Base-by-base conservation (phyloP, 2,329 filamentous ascomycete genomes). In the Cordyceps militaris region DNA sequence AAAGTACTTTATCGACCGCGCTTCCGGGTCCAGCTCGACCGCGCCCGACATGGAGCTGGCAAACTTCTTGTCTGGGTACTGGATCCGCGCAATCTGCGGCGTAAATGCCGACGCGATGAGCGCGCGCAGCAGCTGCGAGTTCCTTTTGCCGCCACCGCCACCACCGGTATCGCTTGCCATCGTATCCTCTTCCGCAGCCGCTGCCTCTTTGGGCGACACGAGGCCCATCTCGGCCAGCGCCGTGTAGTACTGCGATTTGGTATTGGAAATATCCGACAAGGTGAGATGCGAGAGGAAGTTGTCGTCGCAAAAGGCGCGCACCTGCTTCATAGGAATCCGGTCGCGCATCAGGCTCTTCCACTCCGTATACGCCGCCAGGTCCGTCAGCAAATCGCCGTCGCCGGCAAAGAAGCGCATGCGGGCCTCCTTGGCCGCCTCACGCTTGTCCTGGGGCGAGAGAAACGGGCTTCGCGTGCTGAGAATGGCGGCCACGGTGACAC, bases 31-130 rank as follows among this genome's bases (percentile, higher is more conserved):
- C 7, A 97, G 79, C 69, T 94, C 93, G 1, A 97, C 89, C 0
- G 94, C 90, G 8, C 94, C 94, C 1, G 90, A 89, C 62, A 95
- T 83, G 2, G 89, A 91, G 36, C 86, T 85, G 13, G 89, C 89
- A 71, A 95, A 99, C 71, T 97, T 97, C 76, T 96, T 96, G 73
- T 96, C 91, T 0, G 94, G 94, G 64, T 97, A 90, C 63, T 91
- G 87, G 68, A 99, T 96, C 55, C 92, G 85, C 14, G 91, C 91
- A 62, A 97, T 85, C 72, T 97, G 93, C 0, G 94, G 94, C 30
- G 84, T 82, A 70, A 91, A 90, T 3, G 88, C 85, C 3, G 86
- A 86, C 4, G 87, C 87, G 26, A 89, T 81, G 24, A 91, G 74
- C 1, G 87, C 87, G 23, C 87, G 83, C 21, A 91, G 74, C 26